Evolutionary conservation across 192 early-diverging fungal genomes (phyloP).

Genomic region (Coemansia guatemalensis): DNA sequence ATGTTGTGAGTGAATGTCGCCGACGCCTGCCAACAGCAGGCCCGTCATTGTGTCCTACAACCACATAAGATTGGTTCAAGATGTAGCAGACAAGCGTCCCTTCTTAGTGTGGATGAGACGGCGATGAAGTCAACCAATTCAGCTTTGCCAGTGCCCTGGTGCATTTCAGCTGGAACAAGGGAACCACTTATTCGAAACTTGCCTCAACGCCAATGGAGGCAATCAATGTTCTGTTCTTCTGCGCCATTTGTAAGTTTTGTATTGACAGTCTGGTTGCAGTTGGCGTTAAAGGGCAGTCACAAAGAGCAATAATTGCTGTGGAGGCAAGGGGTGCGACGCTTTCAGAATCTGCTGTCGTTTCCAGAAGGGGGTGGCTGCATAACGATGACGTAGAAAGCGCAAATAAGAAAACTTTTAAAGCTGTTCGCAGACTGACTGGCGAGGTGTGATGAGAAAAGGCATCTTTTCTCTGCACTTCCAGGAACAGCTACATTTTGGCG

Average conservation of each 20-base stretch:
- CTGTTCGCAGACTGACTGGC: neutral
- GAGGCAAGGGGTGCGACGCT: neutral
- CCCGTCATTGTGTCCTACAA: constrained; percentile 91
- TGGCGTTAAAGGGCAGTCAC: no score
- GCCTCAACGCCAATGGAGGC: constrained; percentile 55
- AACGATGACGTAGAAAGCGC: neutral
- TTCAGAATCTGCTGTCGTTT: neutral
- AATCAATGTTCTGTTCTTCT: constrained; percentile 49
- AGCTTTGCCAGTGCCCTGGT: neutral
- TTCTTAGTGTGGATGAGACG: neutral
- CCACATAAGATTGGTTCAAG: neutral
- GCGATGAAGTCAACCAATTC: neutral
- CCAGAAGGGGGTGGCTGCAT: neutral
- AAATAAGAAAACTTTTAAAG: neutral
- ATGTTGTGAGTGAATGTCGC: constrained; percentile 91
- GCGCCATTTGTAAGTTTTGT: constrained; percentile 31
- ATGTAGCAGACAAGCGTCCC: neutral
- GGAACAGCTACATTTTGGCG: neutral
- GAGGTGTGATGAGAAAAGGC: neutral
- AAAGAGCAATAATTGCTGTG: neutral
- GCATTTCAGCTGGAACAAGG: neutral
- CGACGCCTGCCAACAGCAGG: constrained; percentile 94
- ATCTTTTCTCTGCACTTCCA: neutral
- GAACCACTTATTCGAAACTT: neutral
- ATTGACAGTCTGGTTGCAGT: neutral